A percentile compares a stretch with the other conserved stretches of the same genome.
Evolutionary conservation across 139 green algal species (phyloP).

Genomic region (Chlorella sp.): DNA sequence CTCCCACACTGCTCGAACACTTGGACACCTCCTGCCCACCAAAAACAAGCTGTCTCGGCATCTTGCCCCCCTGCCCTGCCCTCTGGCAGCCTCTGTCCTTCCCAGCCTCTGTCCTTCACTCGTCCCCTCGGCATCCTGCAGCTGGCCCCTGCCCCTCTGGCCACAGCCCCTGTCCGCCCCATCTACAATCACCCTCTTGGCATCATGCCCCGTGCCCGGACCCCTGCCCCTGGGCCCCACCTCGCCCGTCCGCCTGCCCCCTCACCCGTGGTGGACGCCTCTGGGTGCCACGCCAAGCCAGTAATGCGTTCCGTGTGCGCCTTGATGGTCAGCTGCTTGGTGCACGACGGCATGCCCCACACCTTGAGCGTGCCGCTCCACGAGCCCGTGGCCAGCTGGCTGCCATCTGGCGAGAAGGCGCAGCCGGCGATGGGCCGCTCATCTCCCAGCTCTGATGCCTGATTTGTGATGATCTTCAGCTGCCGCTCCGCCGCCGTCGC

Average conservation of each 20-base stretch:
- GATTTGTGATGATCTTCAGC: constrained; percentile 31
- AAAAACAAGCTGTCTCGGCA: no score
- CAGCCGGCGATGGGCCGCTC: constrained; percentile 85
- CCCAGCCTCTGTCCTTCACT: neutral
- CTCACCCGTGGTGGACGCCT: constrained; percentile 25
- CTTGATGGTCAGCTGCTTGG: constrained; percentile 58
- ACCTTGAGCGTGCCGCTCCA: constrained; percentile 84
- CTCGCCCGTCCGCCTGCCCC: neutral
- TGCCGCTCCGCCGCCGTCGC: constrained; percentile 1
- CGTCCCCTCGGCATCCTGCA: no score
- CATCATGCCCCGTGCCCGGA: no score
- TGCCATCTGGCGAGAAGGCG: constrained; percentile 76
- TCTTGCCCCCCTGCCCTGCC: no score
- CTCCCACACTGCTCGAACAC: no score
- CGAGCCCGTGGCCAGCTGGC: constrained; percentile 67
- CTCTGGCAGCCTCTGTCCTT: no score
- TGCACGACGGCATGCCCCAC: constrained; percentile 66
- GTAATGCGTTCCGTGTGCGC: constrained; percentile 86
- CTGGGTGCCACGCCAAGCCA: constrained; percentile 89
- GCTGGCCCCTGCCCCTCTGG: no score
- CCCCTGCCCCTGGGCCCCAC: no score
- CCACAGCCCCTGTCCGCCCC: neutral
- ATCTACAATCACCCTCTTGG: neutral
- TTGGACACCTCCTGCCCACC: no score
- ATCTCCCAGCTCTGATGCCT: constrained; percentile 86